These are phyloP conservation scores for Cladophialophora chaetospira DNA, from an alignment of 2,329 filamentous ascomycete species.

Conservation along the genomic window DNA sequence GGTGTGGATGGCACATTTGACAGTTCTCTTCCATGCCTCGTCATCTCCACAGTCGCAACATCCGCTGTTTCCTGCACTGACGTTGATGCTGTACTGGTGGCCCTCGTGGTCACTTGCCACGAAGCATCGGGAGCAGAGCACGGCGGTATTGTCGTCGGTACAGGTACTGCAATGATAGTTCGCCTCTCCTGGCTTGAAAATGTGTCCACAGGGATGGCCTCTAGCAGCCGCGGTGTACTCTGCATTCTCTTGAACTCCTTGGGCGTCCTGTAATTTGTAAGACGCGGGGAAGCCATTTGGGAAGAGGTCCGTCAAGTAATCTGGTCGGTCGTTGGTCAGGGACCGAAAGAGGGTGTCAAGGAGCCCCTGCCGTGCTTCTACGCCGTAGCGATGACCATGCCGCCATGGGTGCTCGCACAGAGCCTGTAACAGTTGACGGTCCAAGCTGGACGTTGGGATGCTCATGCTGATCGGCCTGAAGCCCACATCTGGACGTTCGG, in stretches of 20 bases:
- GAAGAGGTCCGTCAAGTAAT: constrained; percentile 79
- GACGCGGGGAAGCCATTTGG: constrained; percentile 68
- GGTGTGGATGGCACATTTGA: constrained; percentile 93
- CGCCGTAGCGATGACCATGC: constrained; percentile 74
- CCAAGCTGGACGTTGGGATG: constrained; percentile 57
- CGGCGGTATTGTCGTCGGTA: constrained; percentile 91
- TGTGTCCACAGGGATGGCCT: constrained; percentile 94
- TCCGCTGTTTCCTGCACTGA: constrained; percentile 87
- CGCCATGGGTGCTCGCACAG: constrained; percentile 75
- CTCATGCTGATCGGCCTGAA: constrained; percentile 16
- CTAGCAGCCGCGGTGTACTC: constrained; percentile 91
- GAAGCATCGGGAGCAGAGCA: constrained; percentile 90
- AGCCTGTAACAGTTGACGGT: constrained; percentile 80
- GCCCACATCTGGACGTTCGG: constrained; percentile 20
- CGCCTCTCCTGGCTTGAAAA: constrained; percentile 91
- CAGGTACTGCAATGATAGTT: constrained; percentile 95
- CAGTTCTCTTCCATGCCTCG: constrained; percentile 86
- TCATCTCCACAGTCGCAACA: constrained; percentile 97
- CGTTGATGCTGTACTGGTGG: constrained; percentile 85
- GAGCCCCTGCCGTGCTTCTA: constrained; percentile 70
- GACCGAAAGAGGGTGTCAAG: constrained; percentile 82
- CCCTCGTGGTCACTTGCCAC: constrained; percentile 92
- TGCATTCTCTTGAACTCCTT: constrained; percentile 88
- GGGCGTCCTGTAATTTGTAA: constrained; percentile 81
- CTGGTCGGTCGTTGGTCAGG: constrained; percentile 72